Percentiles rank a stretch among this genome's conserved stretches.
These are phyloP conservation scores for Aspergillus sclerotialis DNA, from an alignment of 2,329 filamentous ascomycete species.

Conservation along the genomic window DNA sequence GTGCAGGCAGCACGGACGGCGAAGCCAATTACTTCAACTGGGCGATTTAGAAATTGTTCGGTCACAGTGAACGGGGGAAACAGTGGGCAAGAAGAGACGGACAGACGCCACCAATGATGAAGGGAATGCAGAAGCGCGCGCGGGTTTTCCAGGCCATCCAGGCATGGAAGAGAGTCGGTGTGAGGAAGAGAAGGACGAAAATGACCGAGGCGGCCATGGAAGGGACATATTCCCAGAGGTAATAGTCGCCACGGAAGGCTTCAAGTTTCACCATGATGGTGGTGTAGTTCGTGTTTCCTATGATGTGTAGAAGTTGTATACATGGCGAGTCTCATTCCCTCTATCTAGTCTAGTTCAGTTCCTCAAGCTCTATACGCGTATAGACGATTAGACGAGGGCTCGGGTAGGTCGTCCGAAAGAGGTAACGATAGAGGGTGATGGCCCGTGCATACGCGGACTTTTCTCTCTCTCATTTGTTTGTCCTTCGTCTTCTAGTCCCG, in stretches of 20 bases:
- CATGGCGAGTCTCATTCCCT: background rate
- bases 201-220: constrained; percentile 16
- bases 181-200: constrained; percentile 22
- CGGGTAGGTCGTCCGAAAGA: background rate
- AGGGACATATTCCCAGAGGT: constrained; percentile 22
- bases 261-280: constrained; percentile 14
- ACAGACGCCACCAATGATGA: constrained; percentile 32
- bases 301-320: background rate
- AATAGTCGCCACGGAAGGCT: constrained; percentile 12
- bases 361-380: constrained; percentile 6
- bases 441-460: constrained; percentile 15
- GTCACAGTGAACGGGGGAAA: background rate
- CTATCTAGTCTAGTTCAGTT: no score
- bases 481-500: no score
- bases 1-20: constrained; percentile 15
- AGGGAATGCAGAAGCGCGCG: constrained; percentile 25
- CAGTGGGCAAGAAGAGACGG: constrained; percentile 5
- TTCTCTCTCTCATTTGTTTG: background rate
- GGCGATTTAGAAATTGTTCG: background rate
- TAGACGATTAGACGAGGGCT: constrained; percentile 2
- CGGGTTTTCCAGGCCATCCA: constrained; percentile 21
- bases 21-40: constrained; percentile 31
- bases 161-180: constrained; percentile 15
- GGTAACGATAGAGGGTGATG: no score
- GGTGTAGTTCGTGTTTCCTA: background rate